These are phyloP conservation scores for Apostasia shenzhenica DNA, from an alignment of 106 monocot species.

Conservation along the genomic window DNA sequence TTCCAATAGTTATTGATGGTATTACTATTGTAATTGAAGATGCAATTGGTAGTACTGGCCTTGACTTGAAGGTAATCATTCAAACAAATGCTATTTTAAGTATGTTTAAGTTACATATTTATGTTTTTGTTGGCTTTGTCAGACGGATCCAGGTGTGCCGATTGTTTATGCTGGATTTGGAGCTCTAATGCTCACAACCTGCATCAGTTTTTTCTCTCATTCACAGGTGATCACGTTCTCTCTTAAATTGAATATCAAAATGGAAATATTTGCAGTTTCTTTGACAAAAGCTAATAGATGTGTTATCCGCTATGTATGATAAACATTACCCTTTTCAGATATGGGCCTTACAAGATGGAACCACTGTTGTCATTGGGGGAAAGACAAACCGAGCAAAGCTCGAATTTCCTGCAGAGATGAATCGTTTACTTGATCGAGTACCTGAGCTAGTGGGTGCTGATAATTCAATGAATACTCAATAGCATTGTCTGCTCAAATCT, in stretches of 20 bases:
- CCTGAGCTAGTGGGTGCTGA: conserved; percentile 56
- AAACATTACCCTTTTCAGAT: conserved; percentile 32
- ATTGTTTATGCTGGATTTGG: conserved; percentile 97
- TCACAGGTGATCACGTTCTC: conserved; percentile 50
- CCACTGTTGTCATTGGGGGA: conserved; percentile 76
- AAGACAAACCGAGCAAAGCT: conserved; percentile 87
- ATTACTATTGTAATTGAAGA: conserved; percentile 81
- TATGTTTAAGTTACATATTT: neutral
- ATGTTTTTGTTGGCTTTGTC: neutral
- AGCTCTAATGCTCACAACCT: conserved; percentile 92
- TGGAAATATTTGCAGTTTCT: neutral
- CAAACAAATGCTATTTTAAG: neutral
- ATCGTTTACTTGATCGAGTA: conserved; percentile 61
- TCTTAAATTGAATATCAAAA: neutral
- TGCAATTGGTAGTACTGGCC: conserved; percentile 94
- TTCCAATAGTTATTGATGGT: conserved; percentile 88
- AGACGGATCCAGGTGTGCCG: conserved; percentile 92
- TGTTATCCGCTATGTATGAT: neutral
- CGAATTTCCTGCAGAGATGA: conserved; percentile 91
- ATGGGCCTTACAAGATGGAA: conserved; percentile 98
- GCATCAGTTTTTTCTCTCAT: conserved; percentile 89
- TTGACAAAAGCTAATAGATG: neutral
- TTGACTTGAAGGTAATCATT: conserved; percentile 74
- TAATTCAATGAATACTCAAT: conserved; percentile 11
- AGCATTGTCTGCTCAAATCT: neutral